Percentiles rank a stretch among this genome's conserved stretches.
phyloP scores from a whole-genome alignment of 2,329 filamentous ascomycete genomes.

The Fusarium cicatricum region DNA sequence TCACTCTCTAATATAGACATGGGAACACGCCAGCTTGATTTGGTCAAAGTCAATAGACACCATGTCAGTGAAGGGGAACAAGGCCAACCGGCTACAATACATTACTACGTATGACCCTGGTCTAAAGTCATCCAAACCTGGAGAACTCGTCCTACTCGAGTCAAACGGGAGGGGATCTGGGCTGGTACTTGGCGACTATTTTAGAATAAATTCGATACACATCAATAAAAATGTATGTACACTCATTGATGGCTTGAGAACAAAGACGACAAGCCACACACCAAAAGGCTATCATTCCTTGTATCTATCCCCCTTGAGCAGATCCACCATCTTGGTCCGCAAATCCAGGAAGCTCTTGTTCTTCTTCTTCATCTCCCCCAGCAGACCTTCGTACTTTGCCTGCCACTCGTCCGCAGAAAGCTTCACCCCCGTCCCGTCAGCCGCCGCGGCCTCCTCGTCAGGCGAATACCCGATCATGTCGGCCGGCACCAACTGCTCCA shows the following conservation, averaged over 20 bases:
- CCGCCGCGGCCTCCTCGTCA: slow-evolving; percentile 30
- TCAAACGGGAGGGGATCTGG: too few species aligned
- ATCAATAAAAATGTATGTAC: not conserved
- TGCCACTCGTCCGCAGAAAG: slow-evolving; percentile 57
- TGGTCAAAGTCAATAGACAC: not conserved
- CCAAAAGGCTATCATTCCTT: slow-evolving; percentile 35
- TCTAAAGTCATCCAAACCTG: too few species aligned
- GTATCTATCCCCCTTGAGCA: slow-evolving; percentile 37
- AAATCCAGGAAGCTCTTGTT: slow-evolving; percentile 61
- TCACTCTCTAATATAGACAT: not conserved
- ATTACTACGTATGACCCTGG: too few species aligned
- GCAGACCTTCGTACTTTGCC: slow-evolving; percentile 63
- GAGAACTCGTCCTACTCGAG: too few species aligned
- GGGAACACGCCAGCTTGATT: not conserved
- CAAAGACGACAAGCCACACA: not conserved
- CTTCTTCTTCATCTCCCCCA: slow-evolving; percentile 65
- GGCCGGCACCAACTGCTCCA: slow-evolving; percentile 58
- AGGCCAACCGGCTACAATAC: too few species aligned
- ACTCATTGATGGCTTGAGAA: slow-evolving; percentile 1
- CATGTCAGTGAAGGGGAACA: too few species aligned
- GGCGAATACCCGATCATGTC: slow-evolving; percentile 51
- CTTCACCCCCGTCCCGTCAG: slow-evolving; percentile 8
- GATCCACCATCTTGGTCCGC: slow-evolving; percentile 53
- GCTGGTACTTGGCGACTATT: too few species aligned
- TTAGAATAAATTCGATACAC: too few species aligned